Conservation (phyloP, 306 rosid genomes). For the Oemleria cerasiformis region DNA sequence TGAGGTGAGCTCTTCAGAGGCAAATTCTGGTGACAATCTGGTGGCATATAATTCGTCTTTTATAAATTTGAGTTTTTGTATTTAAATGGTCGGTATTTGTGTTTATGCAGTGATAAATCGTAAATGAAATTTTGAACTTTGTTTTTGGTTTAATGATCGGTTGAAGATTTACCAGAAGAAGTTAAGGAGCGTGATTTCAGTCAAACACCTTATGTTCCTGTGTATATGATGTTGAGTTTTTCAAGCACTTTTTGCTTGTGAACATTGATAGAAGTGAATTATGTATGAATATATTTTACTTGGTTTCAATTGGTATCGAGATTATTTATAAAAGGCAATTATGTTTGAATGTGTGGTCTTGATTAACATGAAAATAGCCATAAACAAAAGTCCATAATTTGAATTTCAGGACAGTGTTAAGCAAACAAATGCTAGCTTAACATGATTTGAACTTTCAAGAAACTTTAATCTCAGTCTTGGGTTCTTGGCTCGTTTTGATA, state of each 20-base stretch:
- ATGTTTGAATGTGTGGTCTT: background rate
- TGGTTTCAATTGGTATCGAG: too few species aligned
- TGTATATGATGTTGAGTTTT: constrained; percentile 68
- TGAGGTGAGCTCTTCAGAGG: constrained; percentile 6
- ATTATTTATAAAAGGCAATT: background rate
- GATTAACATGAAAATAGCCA: too few species aligned
- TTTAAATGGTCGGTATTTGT: background rate
- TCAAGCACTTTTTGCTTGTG: constrained; percentile 2
- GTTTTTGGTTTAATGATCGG: constrained; percentile 12
- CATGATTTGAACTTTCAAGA: too few species aligned
- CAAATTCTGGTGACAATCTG: constrained; percentile 14
- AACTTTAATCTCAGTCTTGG: too few species aligned
- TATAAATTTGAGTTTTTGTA: background rate
- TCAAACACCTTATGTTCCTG: constrained; percentile 70
- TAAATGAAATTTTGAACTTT: background rate
- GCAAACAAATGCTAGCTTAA: too few species aligned
- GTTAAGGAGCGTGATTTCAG: constrained; percentile 65
- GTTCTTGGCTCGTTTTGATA: too few species aligned
- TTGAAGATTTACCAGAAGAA: constrained; percentile 20
- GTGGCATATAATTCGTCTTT: background rate
- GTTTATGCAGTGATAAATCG: background rate
- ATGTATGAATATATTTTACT: too few species aligned
- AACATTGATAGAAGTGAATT: too few species aligned
- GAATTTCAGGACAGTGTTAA: too few species aligned
- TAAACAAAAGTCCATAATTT: too few species aligned